These are phyloP conservation scores for Mycena latifolia DNA, from an alignment of 768 basidiomycete species.

Conservation along the genomic window DNA sequence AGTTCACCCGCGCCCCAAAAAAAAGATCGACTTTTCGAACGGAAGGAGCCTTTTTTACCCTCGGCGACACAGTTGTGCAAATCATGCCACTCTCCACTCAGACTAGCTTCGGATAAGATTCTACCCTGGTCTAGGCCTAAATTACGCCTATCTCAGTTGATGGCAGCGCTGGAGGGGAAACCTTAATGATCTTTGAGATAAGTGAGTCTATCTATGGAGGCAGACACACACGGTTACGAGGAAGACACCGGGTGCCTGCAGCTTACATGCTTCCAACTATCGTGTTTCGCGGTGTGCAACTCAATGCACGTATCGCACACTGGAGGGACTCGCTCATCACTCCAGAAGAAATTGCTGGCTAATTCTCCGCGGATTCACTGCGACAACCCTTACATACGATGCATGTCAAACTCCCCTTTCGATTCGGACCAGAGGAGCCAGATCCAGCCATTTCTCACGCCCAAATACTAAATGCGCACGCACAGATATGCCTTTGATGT, in stretches of 20 bases:
- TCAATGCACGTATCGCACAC: not conserved
- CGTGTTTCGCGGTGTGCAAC: not conserved
- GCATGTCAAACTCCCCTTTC: not conserved
- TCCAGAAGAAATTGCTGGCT: not conserved
- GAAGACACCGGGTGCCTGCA: too few species aligned
- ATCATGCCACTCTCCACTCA: too few species aligned
- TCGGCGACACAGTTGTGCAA: too few species aligned
- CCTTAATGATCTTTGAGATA: too few species aligned
- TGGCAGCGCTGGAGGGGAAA: too few species aligned
- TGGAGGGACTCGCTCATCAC: too few species aligned
- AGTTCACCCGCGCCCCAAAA: too few species aligned
- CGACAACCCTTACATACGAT: constrained; percentile 15
- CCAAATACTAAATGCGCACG: constrained; percentile 6
- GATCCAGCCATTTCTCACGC: constrained; percentile 20
- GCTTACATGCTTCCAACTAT: not conserved
- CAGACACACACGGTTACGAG: not conserved
- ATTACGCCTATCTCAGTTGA: too few species aligned
- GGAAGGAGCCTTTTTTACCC: too few species aligned
- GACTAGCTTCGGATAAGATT: too few species aligned
- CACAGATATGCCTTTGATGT: constrained; percentile 9
- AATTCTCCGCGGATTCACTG: not conserved
- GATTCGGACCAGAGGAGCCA: constrained; percentile 6
- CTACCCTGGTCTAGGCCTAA: too few species aligned
- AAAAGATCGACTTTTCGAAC: too few species aligned
- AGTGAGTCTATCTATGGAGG: constrained; percentile 23